A percentile compares a stretch with the other conserved stretches of the same genome.
These are phyloP conservation scores for Candida tibetensis DNA, from an alignment of 805 yeast genomes.

Conservation along the genomic window DNA sequence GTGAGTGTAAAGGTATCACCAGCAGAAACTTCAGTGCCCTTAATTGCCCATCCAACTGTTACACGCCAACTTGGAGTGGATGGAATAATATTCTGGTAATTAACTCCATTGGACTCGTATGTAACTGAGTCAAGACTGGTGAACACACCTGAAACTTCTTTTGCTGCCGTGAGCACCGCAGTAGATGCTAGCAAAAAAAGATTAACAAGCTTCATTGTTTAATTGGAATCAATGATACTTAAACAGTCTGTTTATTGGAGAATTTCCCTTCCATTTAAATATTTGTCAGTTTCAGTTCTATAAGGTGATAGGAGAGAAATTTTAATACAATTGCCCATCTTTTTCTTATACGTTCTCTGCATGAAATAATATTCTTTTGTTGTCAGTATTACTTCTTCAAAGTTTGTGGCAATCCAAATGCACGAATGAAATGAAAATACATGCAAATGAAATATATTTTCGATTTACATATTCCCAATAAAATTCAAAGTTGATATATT, in stretches of 20 bases:
- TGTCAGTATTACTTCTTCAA: too few relatives aligned
- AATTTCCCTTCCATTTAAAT: neutral
- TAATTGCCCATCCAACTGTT: conserved; percentile 11
- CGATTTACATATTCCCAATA: too few relatives aligned
- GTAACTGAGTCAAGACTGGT: conserved; percentile 11
- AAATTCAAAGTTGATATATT: too few relatives aligned
- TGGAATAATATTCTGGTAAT: conserved; percentile 2
- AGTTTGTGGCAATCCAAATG: too few relatives aligned
- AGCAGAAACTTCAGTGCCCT: conserved; percentile 3
- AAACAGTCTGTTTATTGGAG: neutral
- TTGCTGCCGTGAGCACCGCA: conserved; percentile 4
- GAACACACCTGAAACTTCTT: conserved; percentile 13
- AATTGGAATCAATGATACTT: neutral
- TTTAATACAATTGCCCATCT: too few relatives aligned
- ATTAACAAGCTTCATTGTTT: neutral
- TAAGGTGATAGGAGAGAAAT: too few relatives aligned
- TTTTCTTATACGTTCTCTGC: neutral
- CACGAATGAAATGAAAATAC: too few relatives aligned
- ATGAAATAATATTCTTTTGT: too few relatives aligned
- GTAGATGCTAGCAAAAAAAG: conserved; percentile 3
- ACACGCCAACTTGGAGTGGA: conserved; percentile 13
- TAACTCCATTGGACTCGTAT: neutral
- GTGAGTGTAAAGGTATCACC: conserved; percentile 19
- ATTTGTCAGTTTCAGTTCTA: neutral
- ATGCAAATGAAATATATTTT: too few relatives aligned